These are phyloP conservation scores for Paramyrothecium sp. DNA, from an alignment of 2,329 filamentous ascomycete genomes.

Conservation along the genomic window DNA sequence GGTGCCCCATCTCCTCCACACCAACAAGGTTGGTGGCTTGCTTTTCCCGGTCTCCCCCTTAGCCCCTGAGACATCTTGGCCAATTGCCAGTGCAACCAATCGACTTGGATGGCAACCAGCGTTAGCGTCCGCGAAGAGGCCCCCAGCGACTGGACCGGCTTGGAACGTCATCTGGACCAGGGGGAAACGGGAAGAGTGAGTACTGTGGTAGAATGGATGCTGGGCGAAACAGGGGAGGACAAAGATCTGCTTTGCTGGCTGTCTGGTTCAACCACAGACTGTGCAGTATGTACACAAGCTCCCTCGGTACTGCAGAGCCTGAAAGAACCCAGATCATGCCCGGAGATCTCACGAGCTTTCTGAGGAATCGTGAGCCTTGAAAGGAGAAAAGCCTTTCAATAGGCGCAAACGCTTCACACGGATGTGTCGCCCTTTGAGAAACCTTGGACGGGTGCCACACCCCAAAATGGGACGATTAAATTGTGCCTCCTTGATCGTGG, in stretches of 20 bases:
- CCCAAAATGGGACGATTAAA: conserved; percentile 18
- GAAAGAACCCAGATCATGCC: too few species aligned
- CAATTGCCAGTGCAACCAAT: neutral
- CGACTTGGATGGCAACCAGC: neutral
- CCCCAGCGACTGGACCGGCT: neutral
- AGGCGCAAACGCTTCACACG: too few species aligned
- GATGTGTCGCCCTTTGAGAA: too few species aligned
- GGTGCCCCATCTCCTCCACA: neutral
- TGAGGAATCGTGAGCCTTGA: too few species aligned
- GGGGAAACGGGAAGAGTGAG: neutral
- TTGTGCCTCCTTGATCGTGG: conserved; percentile 24
- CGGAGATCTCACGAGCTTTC: too few species aligned
- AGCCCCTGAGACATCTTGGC: neutral
- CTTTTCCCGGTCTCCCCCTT: neutral
- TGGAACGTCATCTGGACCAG: neutral
- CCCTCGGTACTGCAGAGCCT: too few species aligned
- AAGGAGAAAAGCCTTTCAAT: too few species aligned
- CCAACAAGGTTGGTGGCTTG: neutral
- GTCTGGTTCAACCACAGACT: too few species aligned
- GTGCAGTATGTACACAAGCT: too few species aligned
- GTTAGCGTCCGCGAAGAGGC: neutral
- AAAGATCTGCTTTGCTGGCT: too few species aligned
- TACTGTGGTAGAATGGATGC: neutral
- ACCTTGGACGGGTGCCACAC: neutral
- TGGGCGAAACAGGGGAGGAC: too few species aligned